Base-by-base conservation (phyloP, 2,329 filamentous ascomycete genomes). In the Peltaster fructicola region DNA sequence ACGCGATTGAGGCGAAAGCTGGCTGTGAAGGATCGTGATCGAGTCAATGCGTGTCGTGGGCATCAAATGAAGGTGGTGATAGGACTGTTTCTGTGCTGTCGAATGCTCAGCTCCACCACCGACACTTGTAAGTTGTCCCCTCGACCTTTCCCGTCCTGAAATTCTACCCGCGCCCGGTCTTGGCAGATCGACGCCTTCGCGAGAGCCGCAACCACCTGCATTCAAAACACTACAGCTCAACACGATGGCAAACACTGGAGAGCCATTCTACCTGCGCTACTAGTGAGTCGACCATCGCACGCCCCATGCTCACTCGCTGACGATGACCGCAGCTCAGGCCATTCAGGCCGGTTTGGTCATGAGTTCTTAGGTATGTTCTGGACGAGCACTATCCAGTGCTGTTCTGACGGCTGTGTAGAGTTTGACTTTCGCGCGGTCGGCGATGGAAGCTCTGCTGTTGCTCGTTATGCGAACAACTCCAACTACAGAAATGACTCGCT, bases 401-500 rank as follows among this genome's bases (percentile, higher is more conserved):
- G 5, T 36, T 14, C 35, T 44, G 30, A 50, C 32, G 11, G 2
- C 4, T 5, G 8, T 12, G 7, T 39, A 95, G 85, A 98, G 54
- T 98, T 98, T 52, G 88, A 98, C 51, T 88, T 98, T 45, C 70
- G 85, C 28, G 80, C 82, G 13, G 68, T 95, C 22, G 81, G 81
- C 27, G 88, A 98, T 50, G 88, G 88, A 25, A 72, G 80, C 33
- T 93, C 84, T 48, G 88, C 88, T 6, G 79, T 88, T 25, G 82
- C 85, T 15, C 74, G 88, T 54, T 98, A 98, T 57, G 88, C 88
- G 36, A 98, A 98, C 64, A 98, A 98, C 56, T 95, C 85, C 30
- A 98, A 98, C 57, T 98, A 98, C 58, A 74, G 88, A 46, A 98
- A 98, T 56, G 88, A 98, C 51, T 93, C 84, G 35, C 61, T 98